Base-by-base conservation (phyloP, 495 filamentous ascomycete genomes). In the Aspergillus egyptiacus region DNA sequence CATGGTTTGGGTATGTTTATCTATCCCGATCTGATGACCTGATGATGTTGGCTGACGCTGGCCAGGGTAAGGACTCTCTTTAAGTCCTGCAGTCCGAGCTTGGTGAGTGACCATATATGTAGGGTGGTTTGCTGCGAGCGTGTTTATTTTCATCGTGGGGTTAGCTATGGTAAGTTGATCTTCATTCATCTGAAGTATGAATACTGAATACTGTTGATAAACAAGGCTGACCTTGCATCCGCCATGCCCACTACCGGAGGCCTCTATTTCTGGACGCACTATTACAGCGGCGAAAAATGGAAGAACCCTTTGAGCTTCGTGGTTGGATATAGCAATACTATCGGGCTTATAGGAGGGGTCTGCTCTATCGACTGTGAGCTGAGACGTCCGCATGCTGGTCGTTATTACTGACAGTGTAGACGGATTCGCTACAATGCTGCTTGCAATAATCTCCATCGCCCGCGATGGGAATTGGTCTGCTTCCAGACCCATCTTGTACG, bases 231-330 rank as follows among this genome's bases (percentile, higher is more conserved):
- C 60, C 62, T 86, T 33, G 82, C 78, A 11, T 79, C 75, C 31
- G 79, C 83, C 5, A 84, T 86, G 80, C 83, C 83, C 8, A 86
- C 83, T 7, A 76, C 76, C 25, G 83, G 83, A n/a, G 82, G 81
- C 15, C 63, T 85, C 10, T 84, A 85, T 55, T 85, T 78, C 71
- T 83, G 82, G 83, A 85, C 83, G 1, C 81, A 84, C 54, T 83
- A 77, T 61, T 85, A 82, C 60, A 69, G 74, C 23, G 73, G 68
- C 3, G 76, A 79, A 19, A 77, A 77, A 46, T 78, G 72, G 47
- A 72, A 81, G 34, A 83, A 82, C 59, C 75, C 80, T 10, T 59
- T 86, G 8, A 80, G 79, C 54, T 86, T 85, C 54, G 64, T 86
- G 7, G 81, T 86, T 17, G 83, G 83, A 23, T 86, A 85, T 57